Evolutionary conservation across 257 asterid genomes (phyloP), one percentile per base, ranked within the genome.

Genomic region (Salvia splendens): DNA sequence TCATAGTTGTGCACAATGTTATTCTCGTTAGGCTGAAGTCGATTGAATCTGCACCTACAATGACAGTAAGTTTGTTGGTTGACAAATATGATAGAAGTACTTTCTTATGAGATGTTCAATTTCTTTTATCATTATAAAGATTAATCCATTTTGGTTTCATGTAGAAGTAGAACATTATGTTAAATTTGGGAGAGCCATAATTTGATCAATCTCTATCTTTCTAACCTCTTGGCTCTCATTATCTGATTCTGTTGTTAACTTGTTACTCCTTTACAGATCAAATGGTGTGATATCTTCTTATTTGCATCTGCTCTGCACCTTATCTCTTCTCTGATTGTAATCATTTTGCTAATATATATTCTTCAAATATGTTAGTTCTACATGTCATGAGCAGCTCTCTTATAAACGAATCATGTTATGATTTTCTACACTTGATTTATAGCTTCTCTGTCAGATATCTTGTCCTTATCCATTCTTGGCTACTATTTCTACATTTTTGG

Each of bases 241-340:
- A 41, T 73, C 56, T 12, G 54, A 38, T 35, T n/a, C n/a, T 35
- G n/a, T 50, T 28, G n/a, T 28, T 61, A 51, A 51, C 54, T 69
- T 65, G 54, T 55, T 50, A 36, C 11, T 15, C 38, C 71, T 38
- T 60, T 36, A 30, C 36, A 17, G 46, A 36, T 28, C 30, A 64
- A 42, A 51, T 43, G n/a, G 30, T 24, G 30, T 24, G 30, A 24
- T 24, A 24, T 24, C 30, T 24, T 24, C 30, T 24, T 24, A 24
- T 24, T 24, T 24, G 30, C 30, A 24, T 24, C 30, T 24, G 30
- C 30, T 2, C 3, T 24, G 30, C 2, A 24, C 30, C 30, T 24
- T 1, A 24, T 24, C 30, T 24, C 30, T 1, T 2, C 30, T 24
- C 40, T 54, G 24, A 20, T 6, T 51, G 24, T 8, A 9, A 9